These are phyloP conservation scores for Diutina rugosa DNA, from an alignment of 1,139 yeast genomes.

Conservation along the genomic window DNA sequence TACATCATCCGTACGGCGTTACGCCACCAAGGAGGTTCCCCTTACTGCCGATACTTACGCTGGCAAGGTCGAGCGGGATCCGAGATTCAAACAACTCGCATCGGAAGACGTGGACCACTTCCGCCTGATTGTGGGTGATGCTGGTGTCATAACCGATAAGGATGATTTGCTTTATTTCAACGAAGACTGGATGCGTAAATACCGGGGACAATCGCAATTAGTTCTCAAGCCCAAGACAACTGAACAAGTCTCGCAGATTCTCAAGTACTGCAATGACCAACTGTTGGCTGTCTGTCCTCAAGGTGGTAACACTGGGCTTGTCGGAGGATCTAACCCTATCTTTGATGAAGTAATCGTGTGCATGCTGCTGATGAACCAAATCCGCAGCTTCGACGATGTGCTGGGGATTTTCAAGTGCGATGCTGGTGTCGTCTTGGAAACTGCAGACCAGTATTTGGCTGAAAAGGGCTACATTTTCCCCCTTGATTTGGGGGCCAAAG, in stretches of 20 bases:
- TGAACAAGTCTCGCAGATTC: constrained; percentile 62
- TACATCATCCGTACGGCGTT: background rate
- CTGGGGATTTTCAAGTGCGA: constrained; percentile 83
- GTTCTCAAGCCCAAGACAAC: constrained; percentile 80
- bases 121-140: constrained; percentile 38
- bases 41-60: constrained; percentile 57
- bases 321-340: constrained; percentile 89
- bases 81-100: constrained; percentile 32
- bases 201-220: constrained; percentile 72
- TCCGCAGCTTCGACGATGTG: constrained; percentile 69
- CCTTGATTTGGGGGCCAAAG: constrained; percentile 90
- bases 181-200: constrained; percentile 95
- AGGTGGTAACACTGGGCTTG: constrained; percentile 95
- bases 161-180: constrained; percentile 65
- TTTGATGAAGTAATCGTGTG: constrained; percentile 83
- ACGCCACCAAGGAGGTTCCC: constrained; percentile 25
- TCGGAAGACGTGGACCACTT: constrained; percentile 52
- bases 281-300: constrained; percentile 87
- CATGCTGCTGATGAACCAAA: constrained; percentile 56
- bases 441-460: constrained; percentile 67
- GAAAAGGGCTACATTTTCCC: constrained; percentile 88
- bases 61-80: constrained; percentile 33
- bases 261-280: constrained; percentile 71
- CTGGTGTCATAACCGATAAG: constrained; percentile 34
- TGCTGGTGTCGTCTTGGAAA: constrained; percentile 83